These are phyloP conservation scores for Aspergillus persii DNA, from an alignment of 2,329 filamentous ascomycete genomes.

Conservation along the genomic window DNA sequence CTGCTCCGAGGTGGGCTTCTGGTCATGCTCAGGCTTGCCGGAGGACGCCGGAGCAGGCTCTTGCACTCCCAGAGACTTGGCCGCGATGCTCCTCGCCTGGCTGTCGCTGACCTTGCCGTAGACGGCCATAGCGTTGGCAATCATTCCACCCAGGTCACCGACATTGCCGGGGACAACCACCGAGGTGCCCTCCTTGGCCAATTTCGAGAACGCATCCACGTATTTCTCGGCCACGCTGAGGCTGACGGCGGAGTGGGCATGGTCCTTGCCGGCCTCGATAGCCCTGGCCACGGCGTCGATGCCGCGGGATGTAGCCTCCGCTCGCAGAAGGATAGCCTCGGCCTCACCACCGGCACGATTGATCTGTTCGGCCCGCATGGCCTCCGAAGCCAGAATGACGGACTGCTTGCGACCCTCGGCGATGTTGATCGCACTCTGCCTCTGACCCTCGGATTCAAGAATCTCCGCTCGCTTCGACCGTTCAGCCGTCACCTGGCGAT, in stretches of 20 bases:
- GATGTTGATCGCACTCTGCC: conserved; percentile 97
- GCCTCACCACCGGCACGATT: conserved; percentile 91
- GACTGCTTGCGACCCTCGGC: conserved; percentile 96
- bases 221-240: conserved; percentile 95
- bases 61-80: conserved; percentile 34
- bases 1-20: conserved; percentile 11
- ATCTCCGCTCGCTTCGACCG: conserved; percentile 97
- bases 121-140: conserved; percentile 90
- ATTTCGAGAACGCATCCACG: conserved; percentile 86
- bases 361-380: conserved; percentile 83
- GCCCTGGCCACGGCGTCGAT: conserved; percentile 80
- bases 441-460: conserved; percentile 91
- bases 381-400: conserved; percentile 93
- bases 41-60: conserved; percentile 13
- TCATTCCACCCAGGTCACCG: conserved; percentile 94
- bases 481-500: conserved; percentile 95
- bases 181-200: conserved; percentile 93
- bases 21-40: conserved; percentile 17
- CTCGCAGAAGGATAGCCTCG: conserved; percentile 85
- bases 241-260: conserved; percentile 80
- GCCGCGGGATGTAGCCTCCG: conserved; percentile 78
- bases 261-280: conserved; percentile 69
- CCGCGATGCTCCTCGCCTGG: conserved; percentile 64
- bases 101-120: conserved; percentile 89
- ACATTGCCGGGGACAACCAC: conserved; percentile 96